These are phyloP conservation scores for Cryptococcus hybrid DNA, from an alignment of 1,284 basidiomycete genomes.

Conservation along the genomic window DNA sequence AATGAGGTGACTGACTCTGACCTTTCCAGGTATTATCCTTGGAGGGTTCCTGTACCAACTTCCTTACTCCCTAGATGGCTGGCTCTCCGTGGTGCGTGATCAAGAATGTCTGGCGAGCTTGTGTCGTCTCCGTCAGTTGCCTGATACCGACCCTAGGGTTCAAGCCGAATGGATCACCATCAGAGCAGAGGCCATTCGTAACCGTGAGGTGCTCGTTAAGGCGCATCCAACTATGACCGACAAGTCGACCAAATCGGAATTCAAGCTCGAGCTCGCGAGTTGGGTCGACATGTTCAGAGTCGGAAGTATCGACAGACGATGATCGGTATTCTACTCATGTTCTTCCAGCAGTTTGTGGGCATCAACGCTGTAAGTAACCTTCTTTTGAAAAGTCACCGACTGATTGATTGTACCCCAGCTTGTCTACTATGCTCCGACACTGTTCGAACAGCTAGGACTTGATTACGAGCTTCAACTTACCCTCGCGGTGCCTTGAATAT, in stretches of 20 bases:
- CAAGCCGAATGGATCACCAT: constrained; percentile 44
- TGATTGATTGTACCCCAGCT: neutral
- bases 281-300: constrained; percentile 30
- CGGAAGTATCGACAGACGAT: constrained; percentile 17
- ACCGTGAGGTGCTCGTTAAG: constrained; percentile 15
- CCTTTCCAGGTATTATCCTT: constrained; percentile 2
- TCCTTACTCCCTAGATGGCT: constrained; percentile 63
- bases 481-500: constrained; percentile 43
- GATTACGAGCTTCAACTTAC: constrained; percentile 30
- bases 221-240: constrained; percentile 16
- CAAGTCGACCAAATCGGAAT: constrained; percentile 8
- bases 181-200: constrained; percentile 34
- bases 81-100: constrained; percentile 48
- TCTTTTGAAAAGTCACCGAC: neutral
- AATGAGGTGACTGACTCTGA: too few relatives aligned
- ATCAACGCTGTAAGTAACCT: constrained; percentile 20
- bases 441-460: constrained; percentile 43
- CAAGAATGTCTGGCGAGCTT: constrained; percentile 31
- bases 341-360: constrained; percentile 34
- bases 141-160: constrained; percentile 30
- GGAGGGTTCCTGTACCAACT: constrained; percentile 47
- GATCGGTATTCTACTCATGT: constrained; percentile 27
- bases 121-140: constrained; percentile 33
- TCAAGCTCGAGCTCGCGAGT: constrained; percentile 17
- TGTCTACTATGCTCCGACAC: neutral